Base-by-base conservation (phyloP, 129 eudicot species). In the Chrysanthemum seticuspe region DNA sequence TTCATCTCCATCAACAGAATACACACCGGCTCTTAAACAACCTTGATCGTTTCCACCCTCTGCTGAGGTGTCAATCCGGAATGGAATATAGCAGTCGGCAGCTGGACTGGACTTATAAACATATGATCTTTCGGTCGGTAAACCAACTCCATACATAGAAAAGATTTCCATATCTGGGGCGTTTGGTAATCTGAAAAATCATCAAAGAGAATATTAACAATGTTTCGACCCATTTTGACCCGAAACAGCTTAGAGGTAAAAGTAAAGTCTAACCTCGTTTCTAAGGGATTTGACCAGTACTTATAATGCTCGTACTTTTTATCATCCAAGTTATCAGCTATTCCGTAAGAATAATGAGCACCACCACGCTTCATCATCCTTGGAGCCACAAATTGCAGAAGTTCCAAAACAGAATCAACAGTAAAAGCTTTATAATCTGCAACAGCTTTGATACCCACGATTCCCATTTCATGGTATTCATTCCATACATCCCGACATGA, bases 1-100 rank as follows among this genome's bases (percentile, higher is more conserved):
- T 64, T 64, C 69, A 40, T 64, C 69, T 19, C 69, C 69, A 64
- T 64, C 69, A 64, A 64, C 69, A 6, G 69, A 34, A 40, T 64
- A 64, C 3, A 36, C 69, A 6, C 69, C 52, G 5, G 50, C 52
- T 64, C 52, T 64, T 8, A 64, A 64, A 64, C 69, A 64, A 40
- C 23, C 21, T 6, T 64, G 48, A 15, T 34, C 51, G 3, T 64
- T 64, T 34, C 50, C 52, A 15, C 52, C 51, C 7, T 40, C 69
- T 14, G 69, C 69, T 10, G 52, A 6, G 25, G 50, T 64, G 44
- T 64, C 69, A 2, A 64, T 64, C 52, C 16, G 69, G 12, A 64
- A 64, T 13, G 69, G 69, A 36, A 64, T 64, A 15, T 64, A 64
- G 8, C 69, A 64, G 13, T 64, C 69, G 0, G 52, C 52, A 7